Percentiles rank a stretch among this genome's conserved stretches.
Conservation (phyloP, 805 yeast species). For the Starmerella ratchasimensis region DNA sequence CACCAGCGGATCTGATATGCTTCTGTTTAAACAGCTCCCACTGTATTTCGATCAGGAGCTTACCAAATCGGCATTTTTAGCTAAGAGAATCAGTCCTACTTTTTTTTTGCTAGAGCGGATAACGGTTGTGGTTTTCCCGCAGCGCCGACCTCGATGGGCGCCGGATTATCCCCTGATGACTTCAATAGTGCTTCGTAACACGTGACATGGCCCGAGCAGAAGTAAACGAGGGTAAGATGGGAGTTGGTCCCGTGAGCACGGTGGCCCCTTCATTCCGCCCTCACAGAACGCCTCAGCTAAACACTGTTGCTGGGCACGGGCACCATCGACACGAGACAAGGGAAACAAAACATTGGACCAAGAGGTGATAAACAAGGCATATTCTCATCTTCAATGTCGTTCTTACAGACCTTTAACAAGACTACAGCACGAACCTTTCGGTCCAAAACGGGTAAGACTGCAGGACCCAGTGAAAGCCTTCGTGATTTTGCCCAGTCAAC, state of each 20-base stretch:
- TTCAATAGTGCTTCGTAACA: too few relatives aligned
- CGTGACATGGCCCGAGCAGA: neutral
- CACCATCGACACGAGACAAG: neutral
- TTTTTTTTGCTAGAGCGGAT: too few relatives aligned
- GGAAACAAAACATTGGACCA: neutral
- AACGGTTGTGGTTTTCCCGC: too few relatives aligned
- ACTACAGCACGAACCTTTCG: slow-evolving; percentile 28
- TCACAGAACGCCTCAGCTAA: neutral
- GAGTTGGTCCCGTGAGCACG: neutral
- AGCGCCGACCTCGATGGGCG: too few relatives aligned
- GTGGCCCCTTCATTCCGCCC: too few relatives aligned
- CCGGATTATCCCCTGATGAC: too few relatives aligned
- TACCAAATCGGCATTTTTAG: too few relatives aligned
- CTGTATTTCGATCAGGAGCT: too few relatives aligned
- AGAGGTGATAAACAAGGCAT: neutral
- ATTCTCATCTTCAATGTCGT: slow-evolving; percentile 18
- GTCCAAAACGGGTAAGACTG: slow-evolving; percentile 22
- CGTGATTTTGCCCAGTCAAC: slow-evolving; percentile 89
- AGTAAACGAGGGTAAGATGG: neutral
- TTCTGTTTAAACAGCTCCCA: too few relatives aligned
- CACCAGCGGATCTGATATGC: too few relatives aligned
- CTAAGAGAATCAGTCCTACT: too few relatives aligned
- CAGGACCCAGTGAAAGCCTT: slow-evolving; percentile 29
- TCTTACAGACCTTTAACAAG: slow-evolving; percentile 19
- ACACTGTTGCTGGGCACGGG: neutral